phyloP scores from a whole-genome alignment of 2,329 filamentous ascomycete genomes.

The Hypoxylon sp. region DNA sequence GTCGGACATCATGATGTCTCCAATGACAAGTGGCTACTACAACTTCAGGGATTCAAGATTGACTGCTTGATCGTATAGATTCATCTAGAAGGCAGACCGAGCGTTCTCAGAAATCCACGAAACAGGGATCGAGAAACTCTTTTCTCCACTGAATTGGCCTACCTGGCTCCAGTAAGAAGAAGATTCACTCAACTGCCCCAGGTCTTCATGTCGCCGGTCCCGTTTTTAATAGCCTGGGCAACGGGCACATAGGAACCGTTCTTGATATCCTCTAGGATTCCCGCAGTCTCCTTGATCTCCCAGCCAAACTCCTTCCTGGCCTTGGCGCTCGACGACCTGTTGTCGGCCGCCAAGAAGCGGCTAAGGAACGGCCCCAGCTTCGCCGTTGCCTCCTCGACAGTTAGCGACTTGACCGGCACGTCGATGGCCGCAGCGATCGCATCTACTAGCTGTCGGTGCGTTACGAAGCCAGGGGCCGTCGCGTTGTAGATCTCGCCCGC shows the following conservation, averaged over 20 bases:
- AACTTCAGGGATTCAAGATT: conserved; percentile 57
- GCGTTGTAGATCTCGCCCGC: conserved; percentile 54
- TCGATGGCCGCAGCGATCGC: conserved; percentile 43
- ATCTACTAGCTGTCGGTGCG: conserved; percentile 46
- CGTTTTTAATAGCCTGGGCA: conserved; percentile 17
- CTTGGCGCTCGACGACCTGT: conserved; percentile 53
- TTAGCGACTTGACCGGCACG: conserved; percentile 42
- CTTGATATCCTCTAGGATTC: conserved; percentile 53
- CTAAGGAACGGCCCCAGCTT: conserved; percentile 51
- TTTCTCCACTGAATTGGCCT: background rate
- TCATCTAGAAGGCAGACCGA: background rate
- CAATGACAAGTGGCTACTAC: conserved; percentile 55
- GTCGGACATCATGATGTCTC: background rate
- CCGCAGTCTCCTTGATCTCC: conserved; percentile 48
- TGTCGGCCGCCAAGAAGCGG: conserved; percentile 51
- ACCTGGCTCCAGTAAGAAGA: background rate
- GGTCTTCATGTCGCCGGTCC: background rate
- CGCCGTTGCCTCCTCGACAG: conserved; percentile 45
- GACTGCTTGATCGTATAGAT: conserved; percentile 61
- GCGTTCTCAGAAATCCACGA: too few species aligned
- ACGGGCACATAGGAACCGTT: conserved; percentile 46
- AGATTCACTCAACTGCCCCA: background rate
- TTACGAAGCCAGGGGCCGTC: conserved; percentile 49
- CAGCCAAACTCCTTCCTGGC: conserved; percentile 55
- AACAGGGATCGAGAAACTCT: too few species aligned